Percentiles rank a stretch among this genome's conserved stretches.
Evolutionary conservation across 331 rosid genomes (phyloP).

Genomic region (Telfairia occidentalis): DNA sequence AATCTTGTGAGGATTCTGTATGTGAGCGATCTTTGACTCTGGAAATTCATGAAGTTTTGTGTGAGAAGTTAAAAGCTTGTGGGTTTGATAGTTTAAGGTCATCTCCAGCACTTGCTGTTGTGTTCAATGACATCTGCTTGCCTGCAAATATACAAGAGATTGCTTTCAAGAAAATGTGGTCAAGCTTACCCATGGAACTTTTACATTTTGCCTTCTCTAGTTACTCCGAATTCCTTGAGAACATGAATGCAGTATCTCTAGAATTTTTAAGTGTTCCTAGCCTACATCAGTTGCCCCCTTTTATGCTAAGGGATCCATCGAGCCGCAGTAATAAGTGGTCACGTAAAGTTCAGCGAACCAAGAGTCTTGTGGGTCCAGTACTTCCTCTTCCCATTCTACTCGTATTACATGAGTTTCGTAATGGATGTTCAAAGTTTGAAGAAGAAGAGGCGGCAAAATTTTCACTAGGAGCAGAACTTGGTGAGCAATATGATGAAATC

Average conservation of each 20-base stretch:
- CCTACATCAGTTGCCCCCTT: slow-evolving; percentile 60
- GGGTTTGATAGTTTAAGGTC: slow-evolving; percentile 40
- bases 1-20: neutral
- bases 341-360: slow-evolving; percentile 18
- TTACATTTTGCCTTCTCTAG: slow-evolving; percentile 46
- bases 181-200: slow-evolving; percentile 52
- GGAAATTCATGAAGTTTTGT: slow-evolving; percentile 45
- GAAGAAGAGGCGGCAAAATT: slow-evolving; percentile 23
- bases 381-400: slow-evolving; percentile 58
- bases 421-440: slow-evolving; percentile 25
- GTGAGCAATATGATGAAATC: slow-evolving; percentile 32
- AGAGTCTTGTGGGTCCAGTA: slow-evolving; percentile 57
- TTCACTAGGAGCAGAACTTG: slow-evolving; percentile 36
- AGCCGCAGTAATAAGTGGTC: slow-evolving; percentile 38
- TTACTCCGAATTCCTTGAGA: slow-evolving; percentile 32
- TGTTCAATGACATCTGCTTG: slow-evolving; percentile 43
- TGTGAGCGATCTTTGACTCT: slow-evolving; percentile 19
- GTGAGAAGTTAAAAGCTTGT: slow-evolving; percentile 51
- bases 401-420: slow-evolving; percentile 30
- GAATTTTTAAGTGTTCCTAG: slow-evolving; percentile 50
- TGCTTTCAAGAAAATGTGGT: slow-evolving; percentile 56
- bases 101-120: slow-evolving; percentile 29
- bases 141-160: slow-evolving; percentile 52
- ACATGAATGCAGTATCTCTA: slow-evolving; percentile 22
- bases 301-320: slow-evolving; percentile 44